phyloP scores from a whole-genome alignment of 768 basidiomycete genomes.

The Lepiota venenata region DNA sequence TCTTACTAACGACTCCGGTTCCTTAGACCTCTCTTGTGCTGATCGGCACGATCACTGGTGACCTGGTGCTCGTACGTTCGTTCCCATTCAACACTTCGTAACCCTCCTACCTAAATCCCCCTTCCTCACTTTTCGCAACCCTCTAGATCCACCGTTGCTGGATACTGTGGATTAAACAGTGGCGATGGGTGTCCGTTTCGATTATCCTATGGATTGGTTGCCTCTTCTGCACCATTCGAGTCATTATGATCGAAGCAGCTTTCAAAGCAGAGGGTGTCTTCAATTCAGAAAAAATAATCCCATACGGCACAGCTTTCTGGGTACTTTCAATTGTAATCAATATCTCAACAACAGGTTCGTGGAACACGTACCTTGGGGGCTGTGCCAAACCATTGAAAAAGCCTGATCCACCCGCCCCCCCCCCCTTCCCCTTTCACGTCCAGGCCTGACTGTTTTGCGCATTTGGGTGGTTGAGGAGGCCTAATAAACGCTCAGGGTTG shows the following conservation, averaged over 20 bases:
- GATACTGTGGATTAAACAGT: slow-evolving; percentile 2
- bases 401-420: too few species aligned
- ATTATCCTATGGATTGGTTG: slow-evolving; percentile 5
- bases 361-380: neutral
- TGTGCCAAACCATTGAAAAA: too few species aligned
- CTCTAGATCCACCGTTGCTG: slow-evolving; percentile 7
- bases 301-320: slow-evolving; percentile 5
- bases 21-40: slow-evolving; percentile 3
- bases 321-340: slow-evolving; percentile 3
- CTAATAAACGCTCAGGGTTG: slow-evolving; percentile 3
- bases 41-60: neutral
- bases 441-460: slow-evolving; percentile 3
- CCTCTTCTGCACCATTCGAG: slow-evolving; percentile 1
- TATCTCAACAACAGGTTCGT: slow-evolving; percentile 7
- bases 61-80: slow-evolving; percentile 6
- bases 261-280: neutral
- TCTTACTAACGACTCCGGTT: too few species aligned
- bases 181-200: slow-evolving; percentile 1
- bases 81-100: neutral
- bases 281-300: neutral
- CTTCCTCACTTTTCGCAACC: too few species aligned
- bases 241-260: slow-evolving; percentile 2
- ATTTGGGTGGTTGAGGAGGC: slow-evolving; percentile 1
- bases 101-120: too few species aligned
- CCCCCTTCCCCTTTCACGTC: too few species aligned